Evolutionary conservation across 352 stramenopile genomes (phyloP), one percentile per base, ranked within the genome.

Genomic region (Phytophthora chlamydospora): DNA sequence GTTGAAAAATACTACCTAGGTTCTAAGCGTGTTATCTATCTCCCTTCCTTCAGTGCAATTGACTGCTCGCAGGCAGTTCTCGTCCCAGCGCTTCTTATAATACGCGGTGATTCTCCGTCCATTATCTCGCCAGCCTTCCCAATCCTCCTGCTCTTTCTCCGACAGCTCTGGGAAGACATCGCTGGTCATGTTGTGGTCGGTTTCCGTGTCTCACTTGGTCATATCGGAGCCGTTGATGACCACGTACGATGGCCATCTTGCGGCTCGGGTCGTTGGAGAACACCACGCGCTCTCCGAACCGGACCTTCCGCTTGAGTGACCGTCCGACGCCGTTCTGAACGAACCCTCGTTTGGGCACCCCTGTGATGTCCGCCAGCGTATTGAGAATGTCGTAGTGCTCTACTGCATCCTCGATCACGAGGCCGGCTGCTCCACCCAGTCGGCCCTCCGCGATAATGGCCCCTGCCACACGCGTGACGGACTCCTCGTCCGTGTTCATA

Each of bases 351-450:
- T 66, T 11, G 0, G 79, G 79, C 0, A 87, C 61, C 4, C 79
- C 76, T 0, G 83, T 76, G 33, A 89, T 84, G 35, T 89, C 79
- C 3, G 79, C 76, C 13, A 89, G 44, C 12, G 79, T 87, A 47
- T 87, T 89, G 45, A 89, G 69, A 29, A 73, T 61, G 32, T 89
- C 79, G 38, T 84, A 83, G 5, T 87, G 76, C 1, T 71, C 74
- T 7, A 68, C 71, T 2, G 56, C 64, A 14, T 82, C 71, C 9
- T 82, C 63, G 9, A 85, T 69, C 6, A 85, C 21, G 12, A 68
- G 48, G 0, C 79, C 79, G 0, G 61, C 62, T 24, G 66, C 58
- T 13, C 73, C 19, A 6, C 74, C 72, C 10, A 89, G 50, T 17
- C 76, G 61, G 0, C 76, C 76, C 47, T 89, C 64, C 2, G 79